These are phyloP conservation scores for Exophiala mesophila DNA, from an alignment of 2,329 filamentous ascomycete species.

Conservation along the genomic window DNA sequence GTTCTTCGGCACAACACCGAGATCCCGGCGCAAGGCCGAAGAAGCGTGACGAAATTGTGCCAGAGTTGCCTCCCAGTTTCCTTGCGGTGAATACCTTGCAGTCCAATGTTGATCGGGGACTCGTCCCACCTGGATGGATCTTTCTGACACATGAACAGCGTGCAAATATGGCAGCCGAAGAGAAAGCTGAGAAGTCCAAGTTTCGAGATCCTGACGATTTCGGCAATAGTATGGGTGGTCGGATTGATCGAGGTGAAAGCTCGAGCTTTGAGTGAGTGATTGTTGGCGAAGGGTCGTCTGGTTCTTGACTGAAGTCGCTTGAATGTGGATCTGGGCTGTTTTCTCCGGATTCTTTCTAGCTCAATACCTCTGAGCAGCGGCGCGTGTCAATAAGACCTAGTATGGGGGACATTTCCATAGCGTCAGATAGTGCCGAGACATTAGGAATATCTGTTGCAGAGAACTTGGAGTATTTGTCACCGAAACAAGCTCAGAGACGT, in stretches of 20 bases:
- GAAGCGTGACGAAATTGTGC: conserved; percentile 1
- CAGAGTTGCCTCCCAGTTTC: conserved; percentile 3
- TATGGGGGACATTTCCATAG: too few species aligned
- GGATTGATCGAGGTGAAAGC: neutral
- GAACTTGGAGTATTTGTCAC: too few species aligned
- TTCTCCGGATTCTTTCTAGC: too few species aligned
- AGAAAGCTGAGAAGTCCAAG: neutral
- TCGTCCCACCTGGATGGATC: neutral
- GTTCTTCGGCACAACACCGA: neutral
- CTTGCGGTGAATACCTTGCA: neutral
- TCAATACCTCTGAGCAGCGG: too few species aligned
- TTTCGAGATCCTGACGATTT: neutral
- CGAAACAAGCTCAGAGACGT: too few species aligned
- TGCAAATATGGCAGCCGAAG: neutral
- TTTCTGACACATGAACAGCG: neutral
- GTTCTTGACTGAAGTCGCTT: too few species aligned
- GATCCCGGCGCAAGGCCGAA: neutral
- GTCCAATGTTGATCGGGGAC: neutral
- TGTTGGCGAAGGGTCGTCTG: too few species aligned
- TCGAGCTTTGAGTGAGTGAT: neutral
- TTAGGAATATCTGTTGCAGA: too few species aligned
- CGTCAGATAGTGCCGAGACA: too few species aligned
- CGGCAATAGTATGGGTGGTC: neutral
- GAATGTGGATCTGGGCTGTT: too few species aligned
- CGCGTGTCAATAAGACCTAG: too few species aligned